Evolutionary conservation across 192 early-diverging fungal species (phyloP), one percentile per base, ranked within the genome.

Genomic region (Entomortierella beljakovae): DNA sequence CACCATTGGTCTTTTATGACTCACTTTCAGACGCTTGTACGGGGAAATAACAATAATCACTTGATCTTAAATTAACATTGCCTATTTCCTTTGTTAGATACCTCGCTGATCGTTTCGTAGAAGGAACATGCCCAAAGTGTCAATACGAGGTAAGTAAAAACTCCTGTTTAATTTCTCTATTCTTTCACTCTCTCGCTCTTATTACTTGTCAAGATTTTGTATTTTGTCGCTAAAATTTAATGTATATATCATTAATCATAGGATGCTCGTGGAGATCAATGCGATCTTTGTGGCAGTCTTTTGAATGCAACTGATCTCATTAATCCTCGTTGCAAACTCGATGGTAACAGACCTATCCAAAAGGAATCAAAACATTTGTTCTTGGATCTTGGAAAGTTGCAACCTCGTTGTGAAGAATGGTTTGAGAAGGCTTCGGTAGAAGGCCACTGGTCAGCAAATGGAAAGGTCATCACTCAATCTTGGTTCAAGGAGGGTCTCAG

Each of bases 231-330:
- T 40, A 13, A 40, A 40, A 13, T 13, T 40, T 9, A 40, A 6
- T 6, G 13, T 40, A 9, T 9, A 9, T 13, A 40, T 46, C 20
- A 16, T 22, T 7, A 32, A 43, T 22, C 55, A 26, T 56, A 91
- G 84, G 95, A 97, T 81, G 98, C 97, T 50, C 92, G 97, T 62
- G 98, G 98, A 62, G 98, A 99, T 82, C 98, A 99, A 84, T 99
- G 98, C 86, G 98, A 99, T 88, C 84, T 85, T 55, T 98, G 97
- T 81, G 95, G 95, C 34, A 88, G 90, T 52, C 85, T 99, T 26
- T 80, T 99, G 64, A 94, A 99, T 61, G 95, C 98, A 26, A 91
- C 86, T 28, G 98, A 99, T 16, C 90, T 99, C 22, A 82, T 97
- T 71, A 88, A 98, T 32, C 97, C 98, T 33, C 91, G 91, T 64